phyloP scores from a whole-genome alignment of 2,329 filamentous ascomycete species.

The Claviceps fusiformis region DNA sequence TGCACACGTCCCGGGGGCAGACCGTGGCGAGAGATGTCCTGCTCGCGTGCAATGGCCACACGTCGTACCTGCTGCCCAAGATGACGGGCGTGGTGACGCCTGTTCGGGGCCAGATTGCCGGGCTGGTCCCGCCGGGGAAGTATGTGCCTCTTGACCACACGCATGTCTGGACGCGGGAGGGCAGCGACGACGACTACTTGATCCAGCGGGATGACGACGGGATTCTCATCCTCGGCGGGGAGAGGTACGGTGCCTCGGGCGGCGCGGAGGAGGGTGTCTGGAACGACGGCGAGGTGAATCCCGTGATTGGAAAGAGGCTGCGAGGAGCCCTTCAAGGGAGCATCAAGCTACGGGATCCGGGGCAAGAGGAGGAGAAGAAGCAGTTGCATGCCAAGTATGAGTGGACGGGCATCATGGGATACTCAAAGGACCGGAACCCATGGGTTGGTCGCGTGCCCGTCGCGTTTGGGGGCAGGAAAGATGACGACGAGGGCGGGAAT shows the following conservation, averaged over 20 bases:
- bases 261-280: conserved; percentile 37
- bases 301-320: conserved; percentile 41
- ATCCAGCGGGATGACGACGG: conserved; percentile 49
- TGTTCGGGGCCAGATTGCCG: conserved; percentile 58
- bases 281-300: conserved; percentile 45
- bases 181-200: conserved; percentile 55
- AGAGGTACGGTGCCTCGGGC: conserved; percentile 40
- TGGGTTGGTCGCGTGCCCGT: conserved; percentile 58
- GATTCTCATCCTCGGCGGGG: conserved; percentile 58
- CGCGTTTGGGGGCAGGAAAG: conserved; percentile 28
- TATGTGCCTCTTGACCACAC: conserved; percentile 34
- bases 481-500: conserved; percentile 14
- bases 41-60: conserved; percentile 75
- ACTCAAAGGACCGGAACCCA: conserved; percentile 50
- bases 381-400: conserved; percentile 42
- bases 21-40: conserved; percentile 52
- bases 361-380: conserved; percentile 21
- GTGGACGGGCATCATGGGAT: conserved; percentile 77
- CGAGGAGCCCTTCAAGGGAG: conserved; percentile 27
- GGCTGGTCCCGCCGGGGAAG: conserved; percentile 42
- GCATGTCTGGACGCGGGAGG: conserved; percentile 45
- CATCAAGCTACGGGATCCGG: conserved; percentile 26
- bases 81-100: conserved; percentile 65
- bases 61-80: conserved; percentile 56
- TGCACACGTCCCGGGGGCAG: conserved; percentile 56